Evolutionary conservation across 176 grass and related monocot genomes (phyloP).

Genomic region (Zizania latifolia): DNA sequence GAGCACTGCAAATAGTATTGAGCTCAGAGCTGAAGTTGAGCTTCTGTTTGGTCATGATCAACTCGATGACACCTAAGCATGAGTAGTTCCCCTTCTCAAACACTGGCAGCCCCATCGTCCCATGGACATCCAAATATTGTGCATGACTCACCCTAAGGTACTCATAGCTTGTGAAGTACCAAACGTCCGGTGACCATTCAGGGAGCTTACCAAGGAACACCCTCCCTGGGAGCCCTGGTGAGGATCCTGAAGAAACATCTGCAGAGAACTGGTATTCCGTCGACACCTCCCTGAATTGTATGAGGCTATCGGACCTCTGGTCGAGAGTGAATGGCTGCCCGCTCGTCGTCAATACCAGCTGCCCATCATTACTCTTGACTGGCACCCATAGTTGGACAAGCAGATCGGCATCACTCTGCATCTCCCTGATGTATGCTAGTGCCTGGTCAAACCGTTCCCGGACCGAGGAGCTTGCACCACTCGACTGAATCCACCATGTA

Average conservation of each 20-base stretch:
- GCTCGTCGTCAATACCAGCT: constrained; percentile 58
- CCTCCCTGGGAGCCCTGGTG: constrained; percentile 65
- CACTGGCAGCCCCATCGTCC: constrained; percentile 77
- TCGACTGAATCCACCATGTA: constrained; percentile 31
- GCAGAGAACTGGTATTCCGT: constrained; percentile 59
- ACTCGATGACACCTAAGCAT: constrained; percentile 87
- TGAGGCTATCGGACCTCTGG: constrained; percentile 50
- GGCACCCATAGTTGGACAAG: constrained; percentile 94
- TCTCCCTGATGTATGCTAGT: constrained; percentile 52
- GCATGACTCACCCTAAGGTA: constrained; percentile 65
- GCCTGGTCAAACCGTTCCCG: constrained; percentile 58
- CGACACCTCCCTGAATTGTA: constrained; percentile 65
- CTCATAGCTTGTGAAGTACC: constrained; percentile 64
- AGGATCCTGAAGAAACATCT: constrained; percentile 38
- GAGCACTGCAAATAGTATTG: constrained; percentile 75
- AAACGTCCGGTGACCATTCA: constrained; percentile 95
- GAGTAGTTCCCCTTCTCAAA: constrained; percentile 53
- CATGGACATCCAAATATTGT: constrained; percentile 53
- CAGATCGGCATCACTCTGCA: constrained; percentile 44
- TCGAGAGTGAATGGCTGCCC: constrained; percentile 74
- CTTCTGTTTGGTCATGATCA: constrained; percentile 79
- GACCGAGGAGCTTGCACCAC: constrained; percentile 19
- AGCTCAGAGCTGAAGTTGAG: constrained; percentile 76
- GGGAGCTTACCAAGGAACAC: constrained; percentile 76
- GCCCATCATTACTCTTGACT: constrained; percentile 30